Evolutionary conservation across 768 basidiomycete species (phyloP), one percentile per base, ranked within the genome.

Genomic region (Tricholoma terreum): DNA sequence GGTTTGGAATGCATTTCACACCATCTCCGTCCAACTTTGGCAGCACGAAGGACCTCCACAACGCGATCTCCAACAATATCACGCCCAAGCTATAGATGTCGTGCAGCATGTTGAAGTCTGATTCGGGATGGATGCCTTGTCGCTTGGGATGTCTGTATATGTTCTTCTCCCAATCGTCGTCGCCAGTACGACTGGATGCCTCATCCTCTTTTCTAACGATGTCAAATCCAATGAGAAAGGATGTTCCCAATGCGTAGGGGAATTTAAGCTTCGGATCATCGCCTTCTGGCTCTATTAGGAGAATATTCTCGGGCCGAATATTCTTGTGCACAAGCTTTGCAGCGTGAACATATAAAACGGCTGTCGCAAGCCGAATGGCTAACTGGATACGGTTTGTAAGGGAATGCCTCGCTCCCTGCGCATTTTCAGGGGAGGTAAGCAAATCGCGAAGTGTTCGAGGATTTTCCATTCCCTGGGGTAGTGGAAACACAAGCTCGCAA

Each of bases 271-370:
- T 14, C n/a, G 15, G 53, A 34, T 54, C 53, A 30, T 46, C 40
- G 31, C 31, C 38, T 9, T 46, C 15, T 51, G 50, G 33, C 21
- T 54, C 53, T 11, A 54, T 21, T 15, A 54, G 14, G 40, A 54
- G 22, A 34, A 54, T 54, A 54, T 54, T 54, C n/a, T 54, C 53
- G n/a, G 53, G 53, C 11, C 53, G 38, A 27, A 54, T 45, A 40
- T 54, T 54, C 53, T 54, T 54, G 34, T 54, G 53, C 10, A 54
- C 53, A 19, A 54, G 53, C 53, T 54, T 54, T 15, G 53, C 53
- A 34, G 53, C 31, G 30, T 54, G 53, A 43, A 54, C 53, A n/a
- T 54, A 54, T 46, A 54, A 45, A 6, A 54, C 53, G 9, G 40
- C 53, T 30, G 53, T 54, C 24, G 53, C 53, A 14, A 54, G 40